phyloP scores from a whole-genome alignment of 2,329 filamentous ascomycete species.

The Alternaria gansuensis region DNA sequence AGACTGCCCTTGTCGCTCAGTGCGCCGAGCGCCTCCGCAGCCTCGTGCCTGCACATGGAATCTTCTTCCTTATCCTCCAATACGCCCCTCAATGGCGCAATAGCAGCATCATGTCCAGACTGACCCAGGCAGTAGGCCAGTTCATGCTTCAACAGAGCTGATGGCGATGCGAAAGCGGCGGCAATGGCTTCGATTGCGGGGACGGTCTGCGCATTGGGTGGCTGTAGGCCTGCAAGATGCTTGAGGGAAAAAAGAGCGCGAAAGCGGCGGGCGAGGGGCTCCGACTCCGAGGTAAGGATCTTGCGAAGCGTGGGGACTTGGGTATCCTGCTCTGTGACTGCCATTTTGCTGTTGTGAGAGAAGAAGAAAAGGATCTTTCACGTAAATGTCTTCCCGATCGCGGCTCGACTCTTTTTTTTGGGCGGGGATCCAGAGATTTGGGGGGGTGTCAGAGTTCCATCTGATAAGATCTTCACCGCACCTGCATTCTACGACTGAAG shows the following conservation, averaged over 20 bases:
- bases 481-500: neutral
- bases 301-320: constrained; percentile 73
- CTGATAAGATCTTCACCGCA: constrained; percentile 38
- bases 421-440: constrained; percentile 31
- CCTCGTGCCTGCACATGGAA: constrained; percentile 95
- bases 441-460: constrained; percentile 35
- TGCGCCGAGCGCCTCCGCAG: constrained; percentile 91
- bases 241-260: constrained; percentile 98
- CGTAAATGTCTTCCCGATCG: constrained; percentile 16
- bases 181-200: constrained; percentile 83
- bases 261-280: constrained; percentile 87
- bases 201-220: constrained; percentile 65
- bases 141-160: constrained; percentile 93
- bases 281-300: constrained; percentile 79
- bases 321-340: constrained; percentile 42
- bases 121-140: constrained; percentile 97
- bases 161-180: constrained; percentile 82
- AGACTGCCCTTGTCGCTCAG: constrained; percentile 79
- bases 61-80: constrained; percentile 84
- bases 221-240: constrained; percentile 78
- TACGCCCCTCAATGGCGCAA: constrained; percentile 75
- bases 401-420: constrained; percentile 38
- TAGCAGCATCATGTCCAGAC: constrained; percentile 78
- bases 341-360: constrained; percentile 31
- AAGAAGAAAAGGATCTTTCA: neutral